Conservation (phyloP, 331 rosid genomes). For the Spiraea crenata region DNA sequence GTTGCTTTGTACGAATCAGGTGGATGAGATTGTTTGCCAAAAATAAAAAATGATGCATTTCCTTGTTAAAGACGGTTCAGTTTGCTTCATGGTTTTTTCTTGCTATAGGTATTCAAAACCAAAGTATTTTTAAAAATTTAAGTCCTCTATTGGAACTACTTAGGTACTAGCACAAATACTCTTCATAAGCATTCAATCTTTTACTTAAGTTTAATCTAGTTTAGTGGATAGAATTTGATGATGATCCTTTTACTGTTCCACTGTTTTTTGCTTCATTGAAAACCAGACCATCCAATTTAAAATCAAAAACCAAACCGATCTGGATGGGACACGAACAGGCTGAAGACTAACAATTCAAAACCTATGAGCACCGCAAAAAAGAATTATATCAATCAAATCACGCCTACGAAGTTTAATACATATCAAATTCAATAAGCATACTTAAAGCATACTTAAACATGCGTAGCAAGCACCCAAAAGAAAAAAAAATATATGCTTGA, state of each 20-base stretch:
- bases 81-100: neutral
- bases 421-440: conserved; percentile 13
- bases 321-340: too few relatives aligned
- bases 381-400: neutral
- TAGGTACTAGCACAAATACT: neutral
- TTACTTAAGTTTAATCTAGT: neutral
- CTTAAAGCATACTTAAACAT: conserved; percentile 15
- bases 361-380: neutral
- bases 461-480: conserved; percentile 11
- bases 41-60: neutral
- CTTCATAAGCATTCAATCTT: neutral
- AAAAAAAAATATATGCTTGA: conserved; percentile 20
- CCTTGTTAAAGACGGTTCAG: neutral
- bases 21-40: neutral
- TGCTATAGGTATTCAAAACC: neutral
- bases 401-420: neutral
- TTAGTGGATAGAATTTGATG: conserved; percentile 1
- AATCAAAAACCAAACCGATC: too few relatives aligned
- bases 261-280: neutral
- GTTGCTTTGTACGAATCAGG: neutral
- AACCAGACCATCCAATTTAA: neutral
- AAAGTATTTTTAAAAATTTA: neutral
- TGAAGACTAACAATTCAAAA: neutral
- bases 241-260: neutral
- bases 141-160: neutral